Evolutionary conservation across 192 early-diverging fungal genomes (phyloP).

Genomic region (Chytriomyces sp.): DNA sequence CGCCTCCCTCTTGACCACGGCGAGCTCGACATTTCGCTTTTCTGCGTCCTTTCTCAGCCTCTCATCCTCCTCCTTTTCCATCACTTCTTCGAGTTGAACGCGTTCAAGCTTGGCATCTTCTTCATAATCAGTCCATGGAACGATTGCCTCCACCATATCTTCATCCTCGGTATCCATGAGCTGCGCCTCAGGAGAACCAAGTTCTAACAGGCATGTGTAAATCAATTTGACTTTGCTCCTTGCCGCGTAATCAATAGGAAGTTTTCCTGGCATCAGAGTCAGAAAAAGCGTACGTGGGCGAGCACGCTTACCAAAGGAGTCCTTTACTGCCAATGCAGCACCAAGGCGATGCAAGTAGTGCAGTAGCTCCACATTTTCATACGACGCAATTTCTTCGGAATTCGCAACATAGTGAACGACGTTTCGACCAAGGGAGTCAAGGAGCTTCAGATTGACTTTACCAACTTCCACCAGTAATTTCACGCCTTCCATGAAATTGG

Average conservation of each 20-base stretch:
- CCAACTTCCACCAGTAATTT: slow-evolving; percentile 11
- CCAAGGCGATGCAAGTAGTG: slow-evolving; percentile 43
- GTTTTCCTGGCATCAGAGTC: slow-evolving; percentile 2
- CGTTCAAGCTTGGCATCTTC: slow-evolving; percentile 20
- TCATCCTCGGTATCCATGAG: background rate
- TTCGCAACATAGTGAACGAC: slow-evolving; percentile 30
- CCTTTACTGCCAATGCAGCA: slow-evolving; percentile 34
- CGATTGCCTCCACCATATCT: slow-evolving; percentile 12
- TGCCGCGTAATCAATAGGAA: slow-evolving; percentile 36
- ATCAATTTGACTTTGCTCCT: background rate
- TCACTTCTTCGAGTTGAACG: slow-evolving; percentile 24
- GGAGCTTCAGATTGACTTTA: slow-evolving; percentile 11
- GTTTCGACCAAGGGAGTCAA: slow-evolving; percentile 25
- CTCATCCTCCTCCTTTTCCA: slow-evolving; percentile 12
- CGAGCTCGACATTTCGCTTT: slow-evolving; percentile 19
- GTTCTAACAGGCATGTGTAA: slow-evolving; percentile 10
- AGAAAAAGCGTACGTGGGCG: background rate
- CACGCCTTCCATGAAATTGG: slow-evolving; percentile 33
- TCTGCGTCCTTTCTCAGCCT: slow-evolving; percentile 1
- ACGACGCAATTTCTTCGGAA: slow-evolving; percentile 23
- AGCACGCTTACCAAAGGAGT: slow-evolving; percentile 18
- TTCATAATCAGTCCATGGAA: slow-evolving; percentile 23
- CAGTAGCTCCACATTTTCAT: slow-evolving; percentile 38
- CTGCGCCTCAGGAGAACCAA: slow-evolving; percentile 11
- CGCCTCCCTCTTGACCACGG: slow-evolving; percentile 7